Conservation (phyloP, 345 rosid genomes). For the Iberis pinnata region DNA sequence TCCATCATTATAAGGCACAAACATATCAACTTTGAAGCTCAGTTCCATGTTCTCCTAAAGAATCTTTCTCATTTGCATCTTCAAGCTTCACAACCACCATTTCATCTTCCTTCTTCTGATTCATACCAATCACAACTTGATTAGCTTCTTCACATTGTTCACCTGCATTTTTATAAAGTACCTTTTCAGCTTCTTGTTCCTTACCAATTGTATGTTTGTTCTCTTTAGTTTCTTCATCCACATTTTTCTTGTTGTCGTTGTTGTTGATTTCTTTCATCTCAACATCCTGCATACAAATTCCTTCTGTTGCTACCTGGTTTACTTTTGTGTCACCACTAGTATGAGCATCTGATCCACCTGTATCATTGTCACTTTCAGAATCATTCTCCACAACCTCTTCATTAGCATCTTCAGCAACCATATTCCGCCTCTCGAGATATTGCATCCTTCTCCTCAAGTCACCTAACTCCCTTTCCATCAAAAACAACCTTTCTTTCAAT, state of each 20-base stretch:
- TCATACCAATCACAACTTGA: constrained; percentile 8
- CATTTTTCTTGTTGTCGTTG: background rate
- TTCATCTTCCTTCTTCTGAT: constrained; percentile 20
- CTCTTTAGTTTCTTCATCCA: constrained; percentile 14
- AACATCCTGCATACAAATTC: constrained; percentile 37
- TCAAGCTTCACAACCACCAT: constrained; percentile 16
- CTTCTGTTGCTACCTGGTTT: constrained; percentile 27
- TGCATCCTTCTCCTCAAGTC: constrained; percentile 84
- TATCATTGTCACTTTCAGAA: constrained; percentile 57
- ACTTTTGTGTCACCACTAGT: constrained; percentile 28
- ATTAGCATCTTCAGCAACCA: constrained; percentile 45
- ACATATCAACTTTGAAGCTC: no score
- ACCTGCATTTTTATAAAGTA: constrained; percentile 7
- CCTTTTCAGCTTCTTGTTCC: constrained; percentile 4
- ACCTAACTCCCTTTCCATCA: constrained; percentile 85
- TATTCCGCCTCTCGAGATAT: constrained; percentile 65
- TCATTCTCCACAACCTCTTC: constrained; percentile 65
- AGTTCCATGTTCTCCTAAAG: constrained; percentile 19
- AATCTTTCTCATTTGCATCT: constrained; percentile 17
- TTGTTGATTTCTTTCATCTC: constrained; percentile 14
- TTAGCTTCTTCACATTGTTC: constrained; percentile 11
- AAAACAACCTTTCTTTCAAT: constrained; percentile 74
- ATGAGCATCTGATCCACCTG: constrained; percentile 53
- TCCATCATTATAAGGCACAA: constrained; percentile 16
- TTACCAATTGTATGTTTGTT: background rate